Conservation (phyloP, 1,284 basidiomycete genomes). For the Xerocomus minutiporus region DNA sequence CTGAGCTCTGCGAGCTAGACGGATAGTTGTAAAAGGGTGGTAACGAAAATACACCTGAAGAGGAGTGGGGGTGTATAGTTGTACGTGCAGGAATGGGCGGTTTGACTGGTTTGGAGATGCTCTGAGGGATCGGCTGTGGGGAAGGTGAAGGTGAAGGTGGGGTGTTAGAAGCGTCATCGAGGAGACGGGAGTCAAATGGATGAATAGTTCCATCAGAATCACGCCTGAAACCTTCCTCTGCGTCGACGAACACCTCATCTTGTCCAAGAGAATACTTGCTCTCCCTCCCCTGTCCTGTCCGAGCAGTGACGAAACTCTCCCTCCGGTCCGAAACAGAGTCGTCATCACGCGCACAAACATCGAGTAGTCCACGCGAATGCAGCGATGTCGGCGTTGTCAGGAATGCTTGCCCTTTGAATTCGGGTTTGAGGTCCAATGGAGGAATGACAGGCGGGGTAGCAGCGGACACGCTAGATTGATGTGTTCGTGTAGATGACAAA, state of each 20-base stretch:
- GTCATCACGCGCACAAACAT: constrained; percentile 38
- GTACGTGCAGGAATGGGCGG: constrained; percentile 24
- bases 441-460: constrained; percentile 46
- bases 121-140: constrained; percentile 1
- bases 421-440: constrained; percentile 53
- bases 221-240: constrained; percentile 24
- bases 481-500: constrained; percentile 50
- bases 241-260: constrained; percentile 36
- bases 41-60: constrained; percentile 20
- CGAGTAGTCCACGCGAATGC: constrained; percentile 29
- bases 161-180: constrained; percentile 12
- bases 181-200: constrained; percentile 16
- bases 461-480: constrained; percentile 40
- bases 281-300: constrained; percentile 28
- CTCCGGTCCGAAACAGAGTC: constrained; percentile 44
- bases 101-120: constrained; percentile 10
- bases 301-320: constrained; percentile 60
- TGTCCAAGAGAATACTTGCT: constrained; percentile 31
- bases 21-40: constrained; percentile 29
- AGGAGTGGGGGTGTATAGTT: constrained; percentile 13
- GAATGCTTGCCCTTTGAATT: constrained; percentile 44
- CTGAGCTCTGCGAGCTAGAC: constrained; percentile 15
- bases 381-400: constrained; percentile 32
- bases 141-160: neutral
- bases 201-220: constrained; percentile 23